Evolutionary conservation across 768 basidiomycete species (phyloP), one percentile per base, ranked within the genome.

Genomic region (Collybiopsis luxurians): DNA sequence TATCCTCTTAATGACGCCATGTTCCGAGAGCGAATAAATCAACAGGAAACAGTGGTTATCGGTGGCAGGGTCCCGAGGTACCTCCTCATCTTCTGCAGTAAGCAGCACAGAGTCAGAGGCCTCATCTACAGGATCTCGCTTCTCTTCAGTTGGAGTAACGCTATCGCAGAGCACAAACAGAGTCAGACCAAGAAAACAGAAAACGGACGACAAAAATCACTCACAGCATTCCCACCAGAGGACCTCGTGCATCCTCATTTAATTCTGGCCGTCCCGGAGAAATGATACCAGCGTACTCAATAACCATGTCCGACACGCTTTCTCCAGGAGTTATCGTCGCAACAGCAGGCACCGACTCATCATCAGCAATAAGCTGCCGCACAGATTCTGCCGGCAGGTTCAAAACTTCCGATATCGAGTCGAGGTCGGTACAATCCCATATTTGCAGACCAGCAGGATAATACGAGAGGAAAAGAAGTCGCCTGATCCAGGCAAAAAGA

Each of bases 341-440:
- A n/a, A n/a, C n/a, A n/a, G n/a, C n/a, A 11, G 50, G 24, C 4
- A 40, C 9, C 11, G 39, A 42, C 17, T n/a, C n/a, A n/a, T 36
- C 54, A 47, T 39, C 27, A 47, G 15, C 30, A 24, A 55, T 44
- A 24, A 55, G 54, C 31, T 55, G 40, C 7, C 23, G 27, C 24
- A 44, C 42, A 15, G 53, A 54, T 17, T 42, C 26, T 12, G 54
- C 7, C 28, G 54, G 21, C 12, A 88, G 56, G 57, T 86, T 82
- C 56, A 89, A 66, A 2, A 86, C 59, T 61, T 88, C 86, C 61
- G 54, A 66, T 5, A 84, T 74, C 1, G 76, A 71, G 28, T 71
- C 78, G 24, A 84, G 64, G 60, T 77, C 71, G 31, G 78, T 74
- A 61, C 81, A 79, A 59, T 85, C 83, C 83, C 84, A 84, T 38